A percentile compares a stretch with the other conserved stretches of the same genome.
These are phyloP conservation scores for Haplosporangium sp. DNA, from an alignment of 371 early-diverging fungal genomes.

Conservation along the genomic window DNA sequence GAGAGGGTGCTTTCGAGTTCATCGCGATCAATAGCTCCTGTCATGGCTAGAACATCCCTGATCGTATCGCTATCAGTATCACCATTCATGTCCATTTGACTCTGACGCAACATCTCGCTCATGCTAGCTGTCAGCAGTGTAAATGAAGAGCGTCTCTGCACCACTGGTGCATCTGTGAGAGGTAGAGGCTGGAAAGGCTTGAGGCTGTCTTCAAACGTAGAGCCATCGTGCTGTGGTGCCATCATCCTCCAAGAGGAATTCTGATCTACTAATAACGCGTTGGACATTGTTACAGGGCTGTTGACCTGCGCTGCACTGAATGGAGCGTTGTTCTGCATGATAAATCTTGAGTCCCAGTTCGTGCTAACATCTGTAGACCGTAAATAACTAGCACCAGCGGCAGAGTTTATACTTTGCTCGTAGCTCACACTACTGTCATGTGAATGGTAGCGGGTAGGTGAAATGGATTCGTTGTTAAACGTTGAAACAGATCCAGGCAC, in stretches of 20 bases:
- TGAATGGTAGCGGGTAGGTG: not conserved
- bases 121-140: slow-evolving; percentile 10
- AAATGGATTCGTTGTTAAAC: not conserved
- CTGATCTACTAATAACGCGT: not conserved
- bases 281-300: not conserved
- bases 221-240: not conserved
- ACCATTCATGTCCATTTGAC: slow-evolving; percentile 30
- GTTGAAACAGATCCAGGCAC: not conserved
- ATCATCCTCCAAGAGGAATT: slow-evolving; percentile 19
- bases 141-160: not conserved
- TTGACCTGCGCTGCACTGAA: not conserved
- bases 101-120: slow-evolving; percentile 27
- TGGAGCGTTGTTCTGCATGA: not conserved
- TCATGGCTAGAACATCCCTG: slow-evolving; percentile 50
- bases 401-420: not conserved
- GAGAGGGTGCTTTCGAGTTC: slow-evolving; percentile 26
- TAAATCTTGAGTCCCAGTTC: not conserved
- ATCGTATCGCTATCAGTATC: slow-evolving; percentile 30
- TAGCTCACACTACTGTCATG: not conserved
- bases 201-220: not conserved
- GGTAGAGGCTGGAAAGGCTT: not conserved
- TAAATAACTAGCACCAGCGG: not conserved
- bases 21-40: slow-evolving; percentile 44
- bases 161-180: not conserved
- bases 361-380: not conserved